Evolutionary conservation across 805 yeast species (phyloP).

Genomic region (Starmerella apicola): DNA sequence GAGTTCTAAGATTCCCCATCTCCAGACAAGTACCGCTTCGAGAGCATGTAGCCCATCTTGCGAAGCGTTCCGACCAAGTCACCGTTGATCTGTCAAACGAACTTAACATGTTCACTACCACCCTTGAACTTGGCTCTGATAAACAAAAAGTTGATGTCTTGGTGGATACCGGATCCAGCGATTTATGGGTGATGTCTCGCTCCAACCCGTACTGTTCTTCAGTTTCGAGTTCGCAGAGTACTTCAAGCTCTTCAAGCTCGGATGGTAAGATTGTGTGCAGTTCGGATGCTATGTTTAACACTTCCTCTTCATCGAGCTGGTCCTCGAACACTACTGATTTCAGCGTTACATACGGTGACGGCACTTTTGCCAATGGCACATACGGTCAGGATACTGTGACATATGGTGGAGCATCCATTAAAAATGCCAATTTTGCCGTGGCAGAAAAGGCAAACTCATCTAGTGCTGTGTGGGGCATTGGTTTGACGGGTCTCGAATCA

Average conservation of each 20-base stretch:
- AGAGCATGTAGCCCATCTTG: conserved; percentile 1
- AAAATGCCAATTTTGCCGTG: conserved; percentile 57
- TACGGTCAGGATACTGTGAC: conserved; percentile 52
- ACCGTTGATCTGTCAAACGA: conserved; percentile 19
- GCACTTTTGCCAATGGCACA: conserved; percentile 39
- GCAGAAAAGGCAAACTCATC: conserved; percentile 55
- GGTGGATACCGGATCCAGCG: conserved; percentile 69
- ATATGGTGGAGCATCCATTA: conserved; percentile 39
- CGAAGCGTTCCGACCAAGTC: conserved; percentile 18
- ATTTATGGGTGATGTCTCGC: conserved; percentile 48
- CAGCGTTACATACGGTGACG: conserved; percentile 31
- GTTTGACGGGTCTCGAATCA: conserved; percentile 27
- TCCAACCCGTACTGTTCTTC: conserved; percentile 34
- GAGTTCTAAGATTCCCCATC: conserved; percentile 15
- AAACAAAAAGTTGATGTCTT: conserved; percentile 40
- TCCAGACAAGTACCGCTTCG: conserved; percentile 1
- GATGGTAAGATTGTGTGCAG: conserved; percentile 18
- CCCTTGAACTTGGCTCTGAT: conserved; percentile 42
- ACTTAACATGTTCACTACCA: conserved; percentile 23
- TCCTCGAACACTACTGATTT: conserved; percentile 15
- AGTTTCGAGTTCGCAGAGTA: neutral
- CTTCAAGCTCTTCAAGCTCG: neutral
- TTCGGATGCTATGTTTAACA: conserved; percentile 20
- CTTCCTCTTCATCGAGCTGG: conserved; percentile 20
- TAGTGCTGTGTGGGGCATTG: conserved; percentile 39